phyloP scores from a whole-genome alignment of 23 red algal genomes.

The Gracilaria caudata region DNA sequence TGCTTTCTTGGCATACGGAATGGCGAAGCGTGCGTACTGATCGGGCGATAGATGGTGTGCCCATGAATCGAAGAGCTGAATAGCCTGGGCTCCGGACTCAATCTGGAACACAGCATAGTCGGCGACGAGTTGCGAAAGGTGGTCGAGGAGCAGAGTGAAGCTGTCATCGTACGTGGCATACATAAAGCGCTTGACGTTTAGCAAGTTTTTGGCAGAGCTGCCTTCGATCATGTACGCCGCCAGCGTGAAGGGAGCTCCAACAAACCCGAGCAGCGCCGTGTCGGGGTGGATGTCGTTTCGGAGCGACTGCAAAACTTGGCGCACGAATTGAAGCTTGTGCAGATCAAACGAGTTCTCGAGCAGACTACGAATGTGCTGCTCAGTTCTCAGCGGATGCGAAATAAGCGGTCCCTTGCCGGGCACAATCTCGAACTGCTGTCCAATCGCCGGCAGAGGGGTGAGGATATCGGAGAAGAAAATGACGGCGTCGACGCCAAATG shows the following conservation, averaged over 20 bases:
- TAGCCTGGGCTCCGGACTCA: slow-evolving; percentile 71
- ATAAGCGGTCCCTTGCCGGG: slow-evolving; percentile 74
- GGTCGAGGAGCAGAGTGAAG: slow-evolving; percentile 53
- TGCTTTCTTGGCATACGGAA: slow-evolving; percentile 47
- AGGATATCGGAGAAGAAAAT: slow-evolving; percentile 97
- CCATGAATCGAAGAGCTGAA: slow-evolving; percentile 97
- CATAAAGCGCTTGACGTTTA: slow-evolving; percentile 81
- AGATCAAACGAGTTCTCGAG: slow-evolving; percentile 24
- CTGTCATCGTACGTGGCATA: slow-evolving; percentile 37
- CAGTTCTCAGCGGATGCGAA: slow-evolving; percentile 48
- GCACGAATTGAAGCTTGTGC: slow-evolving; percentile 69
- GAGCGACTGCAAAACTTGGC: slow-evolving; percentile 53
- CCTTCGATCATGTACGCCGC: slow-evolving; percentile 91
- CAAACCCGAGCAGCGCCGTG: slow-evolving; percentile 81
- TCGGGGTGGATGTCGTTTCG: not conserved
- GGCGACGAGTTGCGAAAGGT: slow-evolving; percentile 50
- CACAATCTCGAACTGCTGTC: slow-evolving; percentile 82
- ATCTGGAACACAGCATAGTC: slow-evolving; percentile 84
- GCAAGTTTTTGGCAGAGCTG: slow-evolving; percentile 60
- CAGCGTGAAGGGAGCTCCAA: slow-evolving; percentile 88
- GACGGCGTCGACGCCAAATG: slow-evolving; percentile 82
- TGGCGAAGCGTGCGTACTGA: slow-evolving; percentile 70
- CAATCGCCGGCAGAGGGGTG: slow-evolving; percentile 87
- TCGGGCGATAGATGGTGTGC: slow-evolving; percentile 87
- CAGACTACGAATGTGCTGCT: slow-evolving; percentile 12